Base-by-base conservation (phyloP, 306 rosid genomes). In the Luffa acutangula region DNA sequence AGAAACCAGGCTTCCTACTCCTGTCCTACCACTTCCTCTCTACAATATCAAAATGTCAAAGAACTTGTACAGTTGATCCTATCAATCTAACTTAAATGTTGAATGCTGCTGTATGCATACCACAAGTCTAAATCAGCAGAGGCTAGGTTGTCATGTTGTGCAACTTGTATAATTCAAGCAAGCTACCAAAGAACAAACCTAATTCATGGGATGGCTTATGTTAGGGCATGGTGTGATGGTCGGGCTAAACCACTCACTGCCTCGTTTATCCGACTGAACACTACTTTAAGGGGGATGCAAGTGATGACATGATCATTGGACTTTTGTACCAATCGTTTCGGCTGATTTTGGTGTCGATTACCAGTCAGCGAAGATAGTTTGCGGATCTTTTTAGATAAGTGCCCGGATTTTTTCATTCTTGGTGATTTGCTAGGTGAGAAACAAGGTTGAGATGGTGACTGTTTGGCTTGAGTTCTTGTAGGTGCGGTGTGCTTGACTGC, bases 211-310 rank as follows among this genome's bases (percentile, higher is more conserved):
- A 86, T 77, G 76, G 86, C 34, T 80, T 93, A n/a, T 37, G 84
- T 79, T 79, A 79, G 75, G 54, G 76, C 85, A 37, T 86, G 91
- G 84, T 89, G 86, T 3, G 89, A 80, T 39, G 86, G 89, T 75
- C 93, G 86, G 15, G 87, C 93, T 80, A 83, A 85, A 36, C 98
- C 97, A 42, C 85, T 90, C 87, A 93, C 87, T 41, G 99, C 98
- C 84, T 93, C 97, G n/a, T 91, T 84, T 88, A 96, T 91, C 87
- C 99, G 85, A 89, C 98, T 91, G 80, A 96, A 96, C 73, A 93
- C 98, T 86, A 96, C 77, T 48, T 83, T 89, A 17, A 96, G 88
- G 37, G 99, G 99, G 80, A 96, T 87, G 81, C 99, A 96, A 49
- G 92, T 90, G 77, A 93, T 84, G 63, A 90, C 93, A 21, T 92